These are phyloP conservation scores for Tetracladium setigerum DNA, from an alignment of 495 filamentous ascomycete species.

Conservation along the genomic window DNA sequence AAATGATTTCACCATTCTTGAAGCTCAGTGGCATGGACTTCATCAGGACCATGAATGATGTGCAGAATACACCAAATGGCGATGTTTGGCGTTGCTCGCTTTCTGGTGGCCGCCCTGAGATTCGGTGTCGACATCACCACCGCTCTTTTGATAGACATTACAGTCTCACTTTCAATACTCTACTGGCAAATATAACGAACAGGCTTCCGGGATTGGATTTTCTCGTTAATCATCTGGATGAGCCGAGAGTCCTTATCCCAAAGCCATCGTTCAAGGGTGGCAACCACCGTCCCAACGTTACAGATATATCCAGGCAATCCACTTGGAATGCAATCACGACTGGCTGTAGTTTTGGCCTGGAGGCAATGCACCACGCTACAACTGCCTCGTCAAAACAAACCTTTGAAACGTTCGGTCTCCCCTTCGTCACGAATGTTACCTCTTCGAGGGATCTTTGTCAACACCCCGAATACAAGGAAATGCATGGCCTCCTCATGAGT, in stretches of 20 bases:
- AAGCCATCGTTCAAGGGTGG: not conserved
- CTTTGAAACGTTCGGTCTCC: no score
- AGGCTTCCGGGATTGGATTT: conserved; percentile 67
- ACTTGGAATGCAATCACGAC: no score
- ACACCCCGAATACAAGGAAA: conserved; percentile 21
- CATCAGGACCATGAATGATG: conserved; percentile 1
- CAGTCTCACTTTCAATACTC: conserved; percentile 20
- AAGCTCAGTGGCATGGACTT: conserved; percentile 22
- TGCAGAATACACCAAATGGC: no score
- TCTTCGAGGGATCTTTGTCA: conserved; percentile 17
- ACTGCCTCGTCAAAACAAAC: no score
- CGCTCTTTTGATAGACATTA: no score
- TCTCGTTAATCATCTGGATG: conserved; percentile 72
- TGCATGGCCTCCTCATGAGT: conserved; percentile 23
- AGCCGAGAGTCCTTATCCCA: conserved; percentile 61
- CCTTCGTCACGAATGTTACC: no score
- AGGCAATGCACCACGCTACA: no score
- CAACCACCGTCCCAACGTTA: not conserved
- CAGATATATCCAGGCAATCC: not conserved
- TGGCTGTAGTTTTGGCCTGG: no score
- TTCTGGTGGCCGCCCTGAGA: no score
- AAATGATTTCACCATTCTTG: conserved; percentile 23
- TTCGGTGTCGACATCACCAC: no score
- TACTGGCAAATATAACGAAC: conserved; percentile 53
- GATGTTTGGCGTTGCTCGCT: no score